Evolutionary conservation across 2,329 filamentous ascomycete genomes (phyloP).

Genomic region (Fusarium sp.): DNA sequence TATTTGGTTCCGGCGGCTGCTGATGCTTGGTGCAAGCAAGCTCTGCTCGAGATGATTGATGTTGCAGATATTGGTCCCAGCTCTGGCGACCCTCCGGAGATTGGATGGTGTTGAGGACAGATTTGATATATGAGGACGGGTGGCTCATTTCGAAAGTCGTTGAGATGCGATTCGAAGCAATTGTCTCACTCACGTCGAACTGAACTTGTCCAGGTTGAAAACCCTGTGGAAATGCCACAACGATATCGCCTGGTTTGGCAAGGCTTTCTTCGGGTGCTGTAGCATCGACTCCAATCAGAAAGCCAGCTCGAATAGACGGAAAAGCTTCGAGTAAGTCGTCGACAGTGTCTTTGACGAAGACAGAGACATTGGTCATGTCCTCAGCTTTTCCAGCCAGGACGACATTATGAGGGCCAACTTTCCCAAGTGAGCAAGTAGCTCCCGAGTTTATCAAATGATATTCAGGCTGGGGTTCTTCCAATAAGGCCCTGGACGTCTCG

Average conservation of each 20-base stretch:
- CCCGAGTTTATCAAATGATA: background rate
- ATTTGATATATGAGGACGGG: rapidly evolving
- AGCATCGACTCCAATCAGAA: background rate
- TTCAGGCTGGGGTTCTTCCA: rapidly evolving
- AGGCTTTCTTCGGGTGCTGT: background rate
- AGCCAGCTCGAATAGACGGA: background rate
- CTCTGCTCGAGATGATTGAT: background rate
- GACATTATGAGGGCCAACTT: background rate
- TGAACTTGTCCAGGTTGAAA: background rate
- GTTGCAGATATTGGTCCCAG: background rate
- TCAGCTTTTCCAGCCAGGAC: background rate
- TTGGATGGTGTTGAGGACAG: rapidly evolving
- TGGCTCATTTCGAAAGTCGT: background rate
- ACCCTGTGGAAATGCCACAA: background rate
- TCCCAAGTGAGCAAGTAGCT: background rate
- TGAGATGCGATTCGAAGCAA: rapidly evolving
- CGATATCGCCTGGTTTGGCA: background rate
- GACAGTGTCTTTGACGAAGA: rapidly evolving
- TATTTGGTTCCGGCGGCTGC: too few species aligned
- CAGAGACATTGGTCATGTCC: rapidly evolving
- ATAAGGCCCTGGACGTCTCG: rapidly evolving
- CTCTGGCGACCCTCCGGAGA: rapidly evolving
- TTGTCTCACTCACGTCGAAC: background rate
- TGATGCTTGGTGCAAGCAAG: background rate
- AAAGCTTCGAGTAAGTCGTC: background rate